These are phyloP conservation scores for Trichosporon sp. DNA, from an alignment of 1,284 basidiomycete species.

Conservation along the genomic window DNA sequence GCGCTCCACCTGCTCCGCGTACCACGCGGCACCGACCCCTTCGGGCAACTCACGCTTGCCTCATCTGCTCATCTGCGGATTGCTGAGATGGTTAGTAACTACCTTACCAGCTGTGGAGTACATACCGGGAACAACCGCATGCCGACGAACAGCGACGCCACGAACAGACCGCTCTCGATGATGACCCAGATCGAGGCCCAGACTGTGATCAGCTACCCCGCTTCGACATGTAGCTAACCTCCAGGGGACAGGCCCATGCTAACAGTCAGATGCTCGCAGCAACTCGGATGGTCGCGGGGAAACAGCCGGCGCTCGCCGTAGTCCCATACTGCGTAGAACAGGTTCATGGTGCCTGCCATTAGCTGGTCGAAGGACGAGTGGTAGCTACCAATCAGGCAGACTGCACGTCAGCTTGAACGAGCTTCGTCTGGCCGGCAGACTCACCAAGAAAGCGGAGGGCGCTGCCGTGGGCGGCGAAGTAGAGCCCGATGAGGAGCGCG, in stretches of 20 bases:
- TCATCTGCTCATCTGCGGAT: background rate
- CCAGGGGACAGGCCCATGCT: slow-evolving; percentile 42
- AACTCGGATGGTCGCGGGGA: slow-evolving; percentile 18
- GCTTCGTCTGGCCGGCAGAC: background rate
- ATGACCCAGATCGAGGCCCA: slow-evolving; percentile 45
- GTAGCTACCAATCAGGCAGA: slow-evolving; percentile 18
- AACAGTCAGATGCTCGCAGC: background rate
- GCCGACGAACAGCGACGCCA: slow-evolving; percentile 45
- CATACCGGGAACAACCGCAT: slow-evolving; percentile 45
- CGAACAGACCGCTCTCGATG: slow-evolving; percentile 41
- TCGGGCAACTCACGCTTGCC: background rate
- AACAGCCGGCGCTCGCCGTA: slow-evolving; percentile 48
- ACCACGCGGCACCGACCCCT: background rate
- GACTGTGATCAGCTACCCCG: slow-evolving; percentile 18
- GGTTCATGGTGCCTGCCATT: slow-evolving; percentile 39
- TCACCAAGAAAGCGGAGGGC: slow-evolving; percentile 46
- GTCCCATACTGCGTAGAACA: slow-evolving; percentile 50
- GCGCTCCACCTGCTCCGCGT: background rate
- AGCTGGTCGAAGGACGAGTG: background rate
- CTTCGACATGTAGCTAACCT: slow-evolving; percentile 20
- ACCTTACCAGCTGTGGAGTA: background rate
- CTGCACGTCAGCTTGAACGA: slow-evolving; percentile 3
- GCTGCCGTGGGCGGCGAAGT: slow-evolving; percentile 50
- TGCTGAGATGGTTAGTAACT: background rate
- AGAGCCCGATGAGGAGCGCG: slow-evolving; percentile 46